Evolutionary conservation across 345 rosid genomes (phyloP).

Genomic region (Salix brachista): DNA sequence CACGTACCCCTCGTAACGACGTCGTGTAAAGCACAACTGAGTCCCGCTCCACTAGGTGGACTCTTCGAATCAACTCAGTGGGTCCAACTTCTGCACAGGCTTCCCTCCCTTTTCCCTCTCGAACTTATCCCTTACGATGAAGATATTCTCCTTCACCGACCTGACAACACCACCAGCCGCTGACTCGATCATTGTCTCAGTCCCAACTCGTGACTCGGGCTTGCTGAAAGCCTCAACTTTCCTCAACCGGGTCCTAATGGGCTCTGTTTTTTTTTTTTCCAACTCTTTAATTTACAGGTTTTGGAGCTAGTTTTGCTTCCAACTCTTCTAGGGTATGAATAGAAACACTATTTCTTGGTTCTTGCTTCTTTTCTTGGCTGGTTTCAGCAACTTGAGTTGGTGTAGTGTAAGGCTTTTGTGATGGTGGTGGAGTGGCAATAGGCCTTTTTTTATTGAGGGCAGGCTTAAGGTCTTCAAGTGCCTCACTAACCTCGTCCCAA

Average conservation of each 20-base stretch:
- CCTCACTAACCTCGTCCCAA: constrained; percentile 92
- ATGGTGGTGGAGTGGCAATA: background rate
- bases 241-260: background rate
- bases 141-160: constrained; percentile 67
- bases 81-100: constrained; percentile 47
- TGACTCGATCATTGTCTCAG: background rate
- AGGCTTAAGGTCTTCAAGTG: constrained; percentile 65
- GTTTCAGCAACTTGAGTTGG: background rate
- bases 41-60: constrained; percentile 69
- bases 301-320: constrained; percentile 44
- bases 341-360: constrained; percentile 48
- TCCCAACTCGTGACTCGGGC: constrained; percentile 13
- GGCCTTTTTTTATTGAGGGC: background rate
- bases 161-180: constrained; percentile 29
- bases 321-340: constrained; percentile 87
- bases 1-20: constrained; percentile 77
- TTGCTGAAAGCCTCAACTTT: background rate
- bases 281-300: constrained; percentile 17
- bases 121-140: constrained; percentile 51
- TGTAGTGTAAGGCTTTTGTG: background rate
- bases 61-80: constrained; percentile 68
- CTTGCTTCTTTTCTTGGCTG: constrained; percentile 13
- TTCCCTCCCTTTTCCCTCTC: constrained; percentile 73
- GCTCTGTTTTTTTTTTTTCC: constrained; percentile 4
- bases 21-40: constrained; percentile 79